Evolutionary conservation across 345 rosid species (phyloP).

Genomic region (Trapa incisa): DNA sequence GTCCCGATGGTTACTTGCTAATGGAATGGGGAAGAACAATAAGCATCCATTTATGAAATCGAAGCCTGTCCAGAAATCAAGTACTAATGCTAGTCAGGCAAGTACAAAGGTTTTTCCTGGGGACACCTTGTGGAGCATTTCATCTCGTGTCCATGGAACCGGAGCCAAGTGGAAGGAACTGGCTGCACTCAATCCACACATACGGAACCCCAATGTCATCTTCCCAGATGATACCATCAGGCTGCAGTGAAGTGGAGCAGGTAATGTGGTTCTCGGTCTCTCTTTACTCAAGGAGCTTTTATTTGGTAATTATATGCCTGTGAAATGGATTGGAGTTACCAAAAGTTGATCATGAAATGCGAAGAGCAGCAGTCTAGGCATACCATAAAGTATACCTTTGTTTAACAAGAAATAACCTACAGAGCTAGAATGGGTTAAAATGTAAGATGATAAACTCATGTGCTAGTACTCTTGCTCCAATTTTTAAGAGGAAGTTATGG

Average conservation of each 20-base stretch:
- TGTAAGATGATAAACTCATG: not conserved
- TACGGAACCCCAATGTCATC: slow-evolving; percentile 47
- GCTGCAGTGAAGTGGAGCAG: slow-evolving; percentile 15
- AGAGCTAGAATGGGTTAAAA: not conserved
- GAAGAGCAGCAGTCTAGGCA: not conserved
- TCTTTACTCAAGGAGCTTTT: not conserved
- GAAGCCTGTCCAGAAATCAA: slow-evolving; percentile 32
- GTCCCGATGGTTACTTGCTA: slow-evolving; percentile 85
- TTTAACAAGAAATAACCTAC: not conserved
- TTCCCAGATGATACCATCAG: slow-evolving; percentile 26
- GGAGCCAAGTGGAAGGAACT: slow-evolving; percentile 57
- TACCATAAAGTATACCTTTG: not conserved
- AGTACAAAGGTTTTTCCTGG: slow-evolving; percentile 43
- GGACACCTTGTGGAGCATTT: slow-evolving; percentile 78
- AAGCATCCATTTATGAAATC: slow-evolving; percentile 47
- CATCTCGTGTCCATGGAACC: slow-evolving; percentile 40
- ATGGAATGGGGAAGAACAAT: slow-evolving; percentile 86
- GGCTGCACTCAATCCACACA: slow-evolving; percentile 34
- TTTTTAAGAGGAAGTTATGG: not conserved
- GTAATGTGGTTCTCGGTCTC: slow-evolving; percentile 3
- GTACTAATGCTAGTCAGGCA: slow-evolving; percentile 21
- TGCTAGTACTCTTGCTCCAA: not conserved
- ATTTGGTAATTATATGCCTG: not conserved
- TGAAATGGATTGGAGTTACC: not conserved
- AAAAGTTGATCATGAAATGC: not conserved